phyloP scores from a whole-genome alignment of 306 rosid species.

The Glycine tomentella region DNA sequence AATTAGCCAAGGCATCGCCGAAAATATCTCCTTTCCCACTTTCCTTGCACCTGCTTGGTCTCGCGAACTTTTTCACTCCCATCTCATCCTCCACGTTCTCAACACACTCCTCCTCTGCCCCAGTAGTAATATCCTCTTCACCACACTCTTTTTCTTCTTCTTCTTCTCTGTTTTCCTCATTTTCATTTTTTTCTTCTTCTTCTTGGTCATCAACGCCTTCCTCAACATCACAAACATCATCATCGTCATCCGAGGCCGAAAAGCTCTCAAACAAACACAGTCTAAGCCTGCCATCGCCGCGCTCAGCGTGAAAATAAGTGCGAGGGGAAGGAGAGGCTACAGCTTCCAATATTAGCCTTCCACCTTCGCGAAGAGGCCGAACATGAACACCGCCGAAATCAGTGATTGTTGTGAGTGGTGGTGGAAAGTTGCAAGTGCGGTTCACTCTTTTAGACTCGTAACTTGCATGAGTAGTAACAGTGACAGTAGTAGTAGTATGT shows the following conservation, averaged over 20 bases:
- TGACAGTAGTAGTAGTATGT: neutral
- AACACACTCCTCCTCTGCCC: slow-evolving; percentile 43
- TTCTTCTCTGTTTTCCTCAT: neutral
- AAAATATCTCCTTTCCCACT: slow-evolving; percentile 62
- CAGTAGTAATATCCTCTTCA: slow-evolving; percentile 12
- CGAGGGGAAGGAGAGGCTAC: slow-evolving; percentile 47
- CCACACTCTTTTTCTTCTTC: neutral
- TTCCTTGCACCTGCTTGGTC: slow-evolving; percentile 74
- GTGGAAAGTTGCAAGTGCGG: slow-evolving; percentile 63
- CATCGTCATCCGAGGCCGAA: slow-evolving; percentile 22
- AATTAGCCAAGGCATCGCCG: slow-evolving; percentile 57
- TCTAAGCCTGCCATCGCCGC: slow-evolving; percentile 73
- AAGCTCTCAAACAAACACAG: slow-evolving; percentile 48
- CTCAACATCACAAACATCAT: neutral
- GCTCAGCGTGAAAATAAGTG: slow-evolving; percentile 66
- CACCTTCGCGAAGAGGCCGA: slow-evolving; percentile 73
- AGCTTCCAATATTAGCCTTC: slow-evolving; percentile 76
- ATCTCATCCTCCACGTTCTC: slow-evolving; percentile 54
- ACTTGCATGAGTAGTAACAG: neutral
- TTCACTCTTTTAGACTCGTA: slow-evolving; percentile 37
- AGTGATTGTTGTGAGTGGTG: slow-evolving; percentile 74
- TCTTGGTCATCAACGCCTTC: neutral
- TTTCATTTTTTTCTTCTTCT: slow-evolving; percentile 5
- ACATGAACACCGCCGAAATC: slow-evolving; percentile 63
- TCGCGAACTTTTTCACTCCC: slow-evolving; percentile 52